Evolutionary conservation across 169 alveolate species (phyloP).

Genomic region (Plasmodium gonderi): DNA sequence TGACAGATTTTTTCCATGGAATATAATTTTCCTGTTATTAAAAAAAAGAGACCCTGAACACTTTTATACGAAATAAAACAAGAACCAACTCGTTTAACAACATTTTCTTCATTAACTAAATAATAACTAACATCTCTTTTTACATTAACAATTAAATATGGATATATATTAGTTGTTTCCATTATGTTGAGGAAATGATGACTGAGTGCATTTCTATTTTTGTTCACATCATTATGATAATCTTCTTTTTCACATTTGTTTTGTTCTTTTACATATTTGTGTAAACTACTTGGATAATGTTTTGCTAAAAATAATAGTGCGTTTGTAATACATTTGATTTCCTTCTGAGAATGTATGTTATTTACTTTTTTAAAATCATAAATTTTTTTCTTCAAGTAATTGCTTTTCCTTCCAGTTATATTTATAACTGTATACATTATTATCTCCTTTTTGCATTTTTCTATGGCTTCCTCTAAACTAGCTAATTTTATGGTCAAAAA

Average conservation of each 20-base stretch:
- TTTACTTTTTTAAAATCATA: not conserved
- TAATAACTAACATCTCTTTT: slow-evolving; percentile 46
- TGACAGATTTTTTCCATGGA: slow-evolving; percentile 31
- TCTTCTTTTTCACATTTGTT: not conserved
- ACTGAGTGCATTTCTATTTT: not conserved
- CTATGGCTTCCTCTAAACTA: slow-evolving; percentile 8
- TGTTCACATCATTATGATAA: not conserved
- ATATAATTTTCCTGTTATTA: slow-evolving; percentile 29
- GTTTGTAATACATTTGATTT: slow-evolving; percentile 29
- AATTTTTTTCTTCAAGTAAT: not conserved
- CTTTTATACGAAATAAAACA: slow-evolving; percentile 32
- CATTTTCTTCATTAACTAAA: slow-evolving; percentile 16
- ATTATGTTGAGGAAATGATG: not conserved
- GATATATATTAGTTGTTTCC: not conserved
- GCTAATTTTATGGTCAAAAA: slow-evolving; percentile 9
- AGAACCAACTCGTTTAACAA: slow-evolving; percentile 14
- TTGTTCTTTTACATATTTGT: slow-evolving; percentile 13
- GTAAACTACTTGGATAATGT: slow-evolving; percentile 14
- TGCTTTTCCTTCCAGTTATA: slow-evolving; percentile 25
- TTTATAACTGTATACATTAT: not conserved
- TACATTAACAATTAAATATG: slow-evolving; percentile 37
- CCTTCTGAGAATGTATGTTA: slow-evolving; percentile 8
- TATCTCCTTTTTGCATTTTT: not conserved
- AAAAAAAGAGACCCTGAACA: slow-evolving; percentile 1
- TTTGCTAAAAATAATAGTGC: slow-evolving; percentile 6